Percentiles rank a stretch among this genome's conserved stretches.
Conservation (phyloP, 1,284 basidiomycete species). For the Hypsizygus ulmarius region DNA sequence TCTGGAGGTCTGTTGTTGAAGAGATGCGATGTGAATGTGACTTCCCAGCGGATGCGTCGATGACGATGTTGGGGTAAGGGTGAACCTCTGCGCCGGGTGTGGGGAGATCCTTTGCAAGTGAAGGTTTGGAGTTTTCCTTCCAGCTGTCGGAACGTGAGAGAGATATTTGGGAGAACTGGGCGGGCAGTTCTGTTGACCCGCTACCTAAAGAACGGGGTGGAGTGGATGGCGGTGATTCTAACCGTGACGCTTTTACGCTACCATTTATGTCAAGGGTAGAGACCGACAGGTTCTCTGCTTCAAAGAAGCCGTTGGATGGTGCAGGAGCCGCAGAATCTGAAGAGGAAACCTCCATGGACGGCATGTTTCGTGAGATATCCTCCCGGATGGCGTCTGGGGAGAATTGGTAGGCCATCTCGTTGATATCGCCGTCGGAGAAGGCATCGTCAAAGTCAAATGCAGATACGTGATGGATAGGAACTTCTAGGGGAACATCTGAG, state of each 20-base stretch:
- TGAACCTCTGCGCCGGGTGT: slow-evolving; percentile 13
- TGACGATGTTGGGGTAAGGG: slow-evolving; percentile 44
- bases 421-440: slow-evolving; percentile 58
- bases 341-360: slow-evolving; percentile 28
- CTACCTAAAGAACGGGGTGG: slow-evolving; percentile 16
- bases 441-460: slow-evolving; percentile 63
- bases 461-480: slow-evolving; percentile 25
- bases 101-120: slow-evolving; percentile 7
- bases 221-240: slow-evolving; percentile 24
- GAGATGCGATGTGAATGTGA: slow-evolving; percentile 15
- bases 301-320: slow-evolving; percentile 31
- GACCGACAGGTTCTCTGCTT: slow-evolving; percentile 44
- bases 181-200: slow-evolving; percentile 26
- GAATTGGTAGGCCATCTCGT: slow-evolving; percentile 48
- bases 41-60: slow-evolving; percentile 33
- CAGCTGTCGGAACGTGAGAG: slow-evolving; percentile 29
- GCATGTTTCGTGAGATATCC: slow-evolving; percentile 53
- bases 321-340: slow-evolving; percentile 23
- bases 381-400: slow-evolving; percentile 54
- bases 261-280: slow-evolving; percentile 56
- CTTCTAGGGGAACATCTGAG: slow-evolving; percentile 20
- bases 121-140: slow-evolving; percentile 15
- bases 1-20: slow-evolving; percentile 4
- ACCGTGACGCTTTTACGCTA: slow-evolving; percentile 23
- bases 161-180: slow-evolving; percentile 45